A percentile compares a stretch with the other conserved stretches of the same genome.
Evolutionary conservation across 1,284 basidiomycete genomes (phyloP).

Genomic region (Neonothopanus nambi): DNA sequence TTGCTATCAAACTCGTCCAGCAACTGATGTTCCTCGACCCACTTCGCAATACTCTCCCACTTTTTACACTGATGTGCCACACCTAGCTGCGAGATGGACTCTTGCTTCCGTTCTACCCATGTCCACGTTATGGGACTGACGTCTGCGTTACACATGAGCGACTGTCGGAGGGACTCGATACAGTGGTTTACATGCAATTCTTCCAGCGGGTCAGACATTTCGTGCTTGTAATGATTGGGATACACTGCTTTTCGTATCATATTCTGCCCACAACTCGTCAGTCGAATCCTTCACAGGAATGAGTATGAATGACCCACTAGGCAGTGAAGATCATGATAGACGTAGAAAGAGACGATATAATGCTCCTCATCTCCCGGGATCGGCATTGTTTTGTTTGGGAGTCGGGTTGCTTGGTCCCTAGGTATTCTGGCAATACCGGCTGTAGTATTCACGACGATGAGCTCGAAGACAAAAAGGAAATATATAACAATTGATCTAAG

Average conservation of each 20-base stretch:
- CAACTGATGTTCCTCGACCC: not conserved
- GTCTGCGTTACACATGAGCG: slow-evolving; percentile 25
- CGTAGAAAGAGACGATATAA: slow-evolving; percentile 27
- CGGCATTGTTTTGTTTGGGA: slow-evolving; percentile 26
- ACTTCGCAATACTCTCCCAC: not conserved
- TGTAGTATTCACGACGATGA: no score
- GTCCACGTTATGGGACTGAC: not conserved
- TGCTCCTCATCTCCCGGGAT: slow-evolving; percentile 26
- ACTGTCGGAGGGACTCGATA: slow-evolving; percentile 30
- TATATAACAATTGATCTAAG: no score
- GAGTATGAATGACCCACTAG: slow-evolving; percentile 23
- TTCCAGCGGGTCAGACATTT: slow-evolving; percentile 13
- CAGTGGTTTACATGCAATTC: slow-evolving; percentile 27
- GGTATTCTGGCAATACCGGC: slow-evolving; percentile 25
- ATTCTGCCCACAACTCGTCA: slow-evolving; percentile 21
- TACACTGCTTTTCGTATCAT: slow-evolving; percentile 27
- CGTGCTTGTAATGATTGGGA: slow-evolving; percentile 25
- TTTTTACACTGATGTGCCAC: not conserved
- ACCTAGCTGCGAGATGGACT: not conserved
- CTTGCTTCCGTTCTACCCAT: not conserved
- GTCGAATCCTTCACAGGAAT: not conserved
- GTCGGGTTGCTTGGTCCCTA: slow-evolving; percentile 21
- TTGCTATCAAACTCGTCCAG: not conserved
- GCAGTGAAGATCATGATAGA: slow-evolving; percentile 36
- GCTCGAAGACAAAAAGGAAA: no score